Conservation (phyloP, 1,284 basidiomycete species). For the Kalmanozyma brasiliensis region DNA sequence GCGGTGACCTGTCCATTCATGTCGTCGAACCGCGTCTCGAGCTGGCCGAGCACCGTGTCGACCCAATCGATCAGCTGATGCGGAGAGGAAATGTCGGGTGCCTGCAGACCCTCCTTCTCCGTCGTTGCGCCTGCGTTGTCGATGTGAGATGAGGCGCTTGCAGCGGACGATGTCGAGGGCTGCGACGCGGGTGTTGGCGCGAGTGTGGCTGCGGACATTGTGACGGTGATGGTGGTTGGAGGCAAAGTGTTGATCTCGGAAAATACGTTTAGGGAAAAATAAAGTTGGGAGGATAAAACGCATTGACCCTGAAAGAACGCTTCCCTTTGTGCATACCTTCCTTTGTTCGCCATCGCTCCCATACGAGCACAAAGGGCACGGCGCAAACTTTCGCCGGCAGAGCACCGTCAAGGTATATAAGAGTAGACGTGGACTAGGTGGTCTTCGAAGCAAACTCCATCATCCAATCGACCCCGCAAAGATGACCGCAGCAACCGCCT, state of each 20-base stretch:
- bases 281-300: background rate
- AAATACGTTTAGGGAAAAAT: background rate
- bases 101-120: background rate
- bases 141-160: slow-evolving; percentile 9
- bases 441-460: background rate
- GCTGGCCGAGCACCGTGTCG: slow-evolving; percentile 56
- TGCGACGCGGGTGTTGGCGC: background rate
- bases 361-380: slow-evolving; percentile 5
- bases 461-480: too few relatives aligned
- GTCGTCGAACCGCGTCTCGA: slow-evolving; percentile 60
- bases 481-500: slow-evolving; percentile 17
- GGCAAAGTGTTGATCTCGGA: slow-evolving; percentile 21
- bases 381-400: too few relatives aligned
- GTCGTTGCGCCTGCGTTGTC: slow-evolving; percentile 1
- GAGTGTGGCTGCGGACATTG: slow-evolving; percentile 9
- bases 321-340: slow-evolving; percentile 9
- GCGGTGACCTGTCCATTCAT: slow-evolving; percentile 58
- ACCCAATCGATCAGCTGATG: slow-evolving; percentile 67
- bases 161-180: background rate
- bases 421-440: too few relatives aligned
- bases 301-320: background rate
- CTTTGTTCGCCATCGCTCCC: slow-evolving; percentile 1
- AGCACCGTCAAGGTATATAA: too few relatives aligned
- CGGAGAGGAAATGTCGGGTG: slow-evolving; percentile 53
- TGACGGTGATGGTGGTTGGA: slow-evolving; percentile 5